These are phyloP conservation scores for Fusarium sp. DNA, from an alignment of 2,329 filamentous ascomycete species.

Conservation along the genomic window DNA sequence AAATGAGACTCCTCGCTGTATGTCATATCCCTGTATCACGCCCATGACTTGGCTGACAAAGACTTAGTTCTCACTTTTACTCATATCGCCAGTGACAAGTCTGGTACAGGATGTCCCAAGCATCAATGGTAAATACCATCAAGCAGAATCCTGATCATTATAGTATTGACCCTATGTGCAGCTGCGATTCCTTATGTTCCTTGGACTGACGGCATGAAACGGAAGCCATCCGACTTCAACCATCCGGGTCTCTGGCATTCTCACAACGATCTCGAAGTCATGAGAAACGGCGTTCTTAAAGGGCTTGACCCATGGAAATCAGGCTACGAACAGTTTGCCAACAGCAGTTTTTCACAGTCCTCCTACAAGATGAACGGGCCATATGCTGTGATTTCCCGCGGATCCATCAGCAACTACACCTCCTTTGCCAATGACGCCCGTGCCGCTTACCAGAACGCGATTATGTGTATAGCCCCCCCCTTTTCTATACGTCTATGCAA, in stretches of 20 bases:
- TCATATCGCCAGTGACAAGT: not conserved
- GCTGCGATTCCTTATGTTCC: not conserved
- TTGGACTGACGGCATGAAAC: not conserved
- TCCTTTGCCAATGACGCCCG: not conserved
- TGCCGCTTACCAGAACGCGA: not conserved
- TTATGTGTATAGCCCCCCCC: accelerated
- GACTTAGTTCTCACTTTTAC: not conserved
- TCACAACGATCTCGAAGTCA: not conserved
- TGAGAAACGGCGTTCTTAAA: not conserved
- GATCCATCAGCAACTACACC: not conserved
- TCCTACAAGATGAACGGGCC: not conserved
- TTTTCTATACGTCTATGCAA: accelerated
- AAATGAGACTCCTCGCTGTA: not conserved
- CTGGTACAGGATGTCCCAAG: not conserved
- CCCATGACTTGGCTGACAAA: not conserved
- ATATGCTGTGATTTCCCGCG: not conserved
- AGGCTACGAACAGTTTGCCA: not conserved
- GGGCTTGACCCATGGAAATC: not conserved
- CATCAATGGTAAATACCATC: not conserved
- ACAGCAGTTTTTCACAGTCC: not conserved
- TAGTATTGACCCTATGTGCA: not conserved
- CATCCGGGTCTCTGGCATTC: not conserved
- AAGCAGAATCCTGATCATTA: too few species aligned
- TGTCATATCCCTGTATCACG: accelerated
- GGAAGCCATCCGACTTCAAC: not conserved